Base-by-base conservation (phyloP, 1,139 yeast genomes). In the Yamadazyma membranifaciens region DNA sequence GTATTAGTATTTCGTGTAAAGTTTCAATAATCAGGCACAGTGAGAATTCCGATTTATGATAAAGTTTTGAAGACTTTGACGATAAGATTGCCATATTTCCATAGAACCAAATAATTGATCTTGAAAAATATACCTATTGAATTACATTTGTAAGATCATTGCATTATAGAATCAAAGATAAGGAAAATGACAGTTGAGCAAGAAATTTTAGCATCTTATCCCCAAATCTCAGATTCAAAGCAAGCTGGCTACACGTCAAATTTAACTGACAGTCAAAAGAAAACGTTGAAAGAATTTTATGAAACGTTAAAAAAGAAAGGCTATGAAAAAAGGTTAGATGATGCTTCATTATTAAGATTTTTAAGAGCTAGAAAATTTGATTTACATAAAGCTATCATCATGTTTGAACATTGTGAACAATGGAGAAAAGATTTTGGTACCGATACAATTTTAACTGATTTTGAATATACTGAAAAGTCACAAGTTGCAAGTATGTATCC, bases 301-400 rank as follows among this genome's bases (percentile, higher is more conserved):
- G 70, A 69, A 25, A 69, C 73, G 42, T 73, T 91, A 51, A 65
- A 63, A 43, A 83, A 73, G 7, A 75, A 72, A 43, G 96, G 95
- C 2, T 88, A 73, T 67, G 74, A 68, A 25, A 77, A 80, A 39
- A 81, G 98, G 54, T 66, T 87, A 42, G 98, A 92, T 63, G 95
- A 87, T 55, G 87, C 96, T n/a, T 76, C 94, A 5, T 68, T 92
- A 61, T 76, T 88, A 57, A 81, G 98, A 55, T 92, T 92, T 67
- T 73, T 94, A 53, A 81, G 98, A 60, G 98, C 98, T 14, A 83
- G 98, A 64, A 91, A 89, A 74, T 92, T 92, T 57, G 96, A 89
- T 55, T 69, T 92, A 33, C 77, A 69, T 45, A 79, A 82, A 60
- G 87, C 98, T 33, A 78, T 78, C 60, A 80, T 75, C 49, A 92